phyloP scores from a whole-genome alignment of 148 eudicot species.

The Linanthus parryae region DNA sequence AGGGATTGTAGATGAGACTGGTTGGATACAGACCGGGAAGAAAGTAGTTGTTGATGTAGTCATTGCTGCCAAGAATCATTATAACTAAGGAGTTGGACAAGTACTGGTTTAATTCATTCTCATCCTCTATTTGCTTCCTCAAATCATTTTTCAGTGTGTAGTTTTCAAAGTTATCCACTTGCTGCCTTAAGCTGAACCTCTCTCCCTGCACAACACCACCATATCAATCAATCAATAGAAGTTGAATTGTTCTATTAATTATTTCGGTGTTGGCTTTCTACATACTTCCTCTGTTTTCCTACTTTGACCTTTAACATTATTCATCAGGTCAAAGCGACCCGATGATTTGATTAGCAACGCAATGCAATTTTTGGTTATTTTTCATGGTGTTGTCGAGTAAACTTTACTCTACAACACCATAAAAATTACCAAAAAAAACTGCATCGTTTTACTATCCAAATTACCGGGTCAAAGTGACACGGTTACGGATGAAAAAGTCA shows the following conservation, averaged over 20 bases:
- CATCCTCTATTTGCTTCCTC: conserved; percentile 29
- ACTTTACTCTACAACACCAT: too few relatives aligned
- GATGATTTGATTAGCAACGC: too few relatives aligned
- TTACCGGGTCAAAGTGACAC: too few relatives aligned
- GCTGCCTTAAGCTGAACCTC: conserved; percentile 51
- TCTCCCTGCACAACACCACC: conserved; percentile 36
- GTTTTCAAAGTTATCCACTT: conserved; percentile 48
- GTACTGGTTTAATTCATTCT: conserved; percentile 24
- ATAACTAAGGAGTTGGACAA: conserved; percentile 47
- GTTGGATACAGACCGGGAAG: conserved; percentile 35
- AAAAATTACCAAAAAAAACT: too few relatives aligned
- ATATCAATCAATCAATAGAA: background rate
- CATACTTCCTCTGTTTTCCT: too few relatives aligned
- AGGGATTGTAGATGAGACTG: conserved; percentile 41
- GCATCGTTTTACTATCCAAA: too few relatives aligned
- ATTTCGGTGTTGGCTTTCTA: background rate
- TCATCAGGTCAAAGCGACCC: too few relatives aligned
- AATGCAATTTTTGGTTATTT: too few relatives aligned
- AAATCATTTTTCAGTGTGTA: conserved; percentile 41
- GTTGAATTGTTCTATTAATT: background rate
- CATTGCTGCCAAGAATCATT: conserved; percentile 70
- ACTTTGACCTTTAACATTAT: too few relatives aligned
- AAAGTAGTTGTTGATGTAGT: conserved; percentile 71
- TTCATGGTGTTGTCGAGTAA: too few relatives aligned
- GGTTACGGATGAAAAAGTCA: too few relatives aligned